Evolutionary conservation across 1,139 yeast species (phyloP), one percentile per base, ranked within the genome.

Genomic region (Magnusiomyces suaveolens): DNA sequence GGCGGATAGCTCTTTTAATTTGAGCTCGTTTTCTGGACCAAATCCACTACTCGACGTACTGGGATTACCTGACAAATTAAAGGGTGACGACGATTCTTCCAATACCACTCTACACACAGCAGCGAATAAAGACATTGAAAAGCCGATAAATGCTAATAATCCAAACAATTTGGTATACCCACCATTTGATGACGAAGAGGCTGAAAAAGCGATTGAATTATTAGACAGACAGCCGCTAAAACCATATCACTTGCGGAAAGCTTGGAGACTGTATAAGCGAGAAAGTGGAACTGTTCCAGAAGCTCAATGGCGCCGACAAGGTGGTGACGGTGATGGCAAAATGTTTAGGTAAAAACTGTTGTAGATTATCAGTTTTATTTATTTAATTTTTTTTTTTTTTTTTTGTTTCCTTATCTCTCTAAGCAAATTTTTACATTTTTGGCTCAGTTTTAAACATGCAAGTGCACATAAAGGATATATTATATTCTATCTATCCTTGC

Each of bases 211-310:
- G 4, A 36, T 47, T 3, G 50, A 47, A 33, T 20, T 47, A 29
- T 20, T 70, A 73, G 50, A 47, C 26, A 16, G 41, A 20, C 75
- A 77, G 46, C 96, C 96, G 0, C 69, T 90, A 48, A 75, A 80
- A 48, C 96, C 97, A 0, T 89, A 86, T 60, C 95, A 90, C 66
- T 76, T 90, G 46, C 72, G 95, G 49, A 96, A 88, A 64, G 97
- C 97, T 0, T 87, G 95, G 89, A 73, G 95, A 60, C 67, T 86
- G 53, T 84, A 82, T 62, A 79, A 80, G 59, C 60, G 75, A 48
- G 95, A 88, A 62, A 80, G 77, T 54, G 82, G 85, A 18, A 74
- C 79, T n/a, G 80, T 85, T 1, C 80, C 84, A 1, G 74, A 80
- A 24, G 76, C 77, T 14, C 80, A 81, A 23, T 84, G 90, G 87